These are phyloP conservation scores for Rhodosporidiobolus odoratus DNA, from an alignment of 768 basidiomycete genomes.

Conservation along the genomic window DNA sequence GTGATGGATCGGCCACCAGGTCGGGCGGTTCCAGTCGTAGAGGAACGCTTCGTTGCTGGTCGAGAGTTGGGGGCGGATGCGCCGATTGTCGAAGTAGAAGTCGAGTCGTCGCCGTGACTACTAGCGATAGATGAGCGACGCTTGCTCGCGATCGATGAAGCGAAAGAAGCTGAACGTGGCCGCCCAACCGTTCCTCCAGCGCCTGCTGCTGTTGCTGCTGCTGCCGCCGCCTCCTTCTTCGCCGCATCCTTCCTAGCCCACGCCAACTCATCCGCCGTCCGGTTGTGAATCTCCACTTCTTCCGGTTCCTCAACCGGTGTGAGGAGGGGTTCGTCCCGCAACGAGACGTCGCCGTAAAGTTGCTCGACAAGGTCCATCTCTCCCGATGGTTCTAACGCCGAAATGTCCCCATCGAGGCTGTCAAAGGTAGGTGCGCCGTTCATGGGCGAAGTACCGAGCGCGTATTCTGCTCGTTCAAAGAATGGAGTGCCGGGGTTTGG, in stretches of 20 bases:
- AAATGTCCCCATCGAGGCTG: too few relatives aligned
- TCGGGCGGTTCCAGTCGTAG: neutral
- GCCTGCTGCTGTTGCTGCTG: neutral
- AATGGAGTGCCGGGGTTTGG: constrained; percentile 18
- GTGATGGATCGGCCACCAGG: constrained; percentile 23
- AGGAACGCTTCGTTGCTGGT: too few relatives aligned
- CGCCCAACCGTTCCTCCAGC: too few relatives aligned
- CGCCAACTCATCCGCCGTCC: constrained; percentile 40
- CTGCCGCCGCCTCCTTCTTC: neutral
- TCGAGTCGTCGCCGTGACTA: neutral
- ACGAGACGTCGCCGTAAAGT: constrained; percentile 72
- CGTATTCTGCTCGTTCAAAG: constrained; percentile 30
- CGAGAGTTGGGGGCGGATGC: too few relatives aligned
- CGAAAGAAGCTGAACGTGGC: constrained; percentile 1
- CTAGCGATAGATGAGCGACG: neutral
- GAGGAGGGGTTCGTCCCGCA: constrained; percentile 55
- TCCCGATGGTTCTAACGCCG: constrained; percentile 56
- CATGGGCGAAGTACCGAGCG: constrained; percentile 39
- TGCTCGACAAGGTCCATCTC: constrained; percentile 98
- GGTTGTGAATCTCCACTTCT: constrained; percentile 58
- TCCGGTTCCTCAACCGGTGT: neutral
- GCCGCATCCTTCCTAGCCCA: constrained; percentile 35
- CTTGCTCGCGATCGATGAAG: neutral
- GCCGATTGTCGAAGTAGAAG: too few relatives aligned
- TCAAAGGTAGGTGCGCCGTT: constrained; percentile 30